phyloP scores from a whole-genome alignment of 2,329 filamentous ascomycete species.

The Scedosporium apiospermum region DNA sequence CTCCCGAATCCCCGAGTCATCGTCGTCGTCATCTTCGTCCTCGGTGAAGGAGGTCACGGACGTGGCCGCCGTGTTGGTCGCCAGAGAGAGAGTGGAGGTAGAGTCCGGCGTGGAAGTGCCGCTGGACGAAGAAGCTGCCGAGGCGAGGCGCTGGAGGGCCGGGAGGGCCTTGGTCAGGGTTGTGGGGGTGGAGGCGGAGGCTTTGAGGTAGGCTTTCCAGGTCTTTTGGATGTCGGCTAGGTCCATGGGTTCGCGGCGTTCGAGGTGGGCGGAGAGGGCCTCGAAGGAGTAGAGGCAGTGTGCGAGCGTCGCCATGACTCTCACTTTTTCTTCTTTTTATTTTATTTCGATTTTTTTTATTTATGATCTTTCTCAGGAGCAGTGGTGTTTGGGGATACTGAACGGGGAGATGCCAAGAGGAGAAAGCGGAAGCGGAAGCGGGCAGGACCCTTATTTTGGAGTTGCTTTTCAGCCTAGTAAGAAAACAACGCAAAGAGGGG shows the following conservation, averaged over 20 bases:
- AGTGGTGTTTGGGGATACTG: not conserved
- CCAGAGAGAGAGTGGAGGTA: conserved; percentile 23
- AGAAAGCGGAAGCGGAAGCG: not conserved
- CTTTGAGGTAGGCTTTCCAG: conserved; percentile 34
- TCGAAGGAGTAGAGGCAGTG: conserved; percentile 97
- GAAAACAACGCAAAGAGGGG: too few species aligned
- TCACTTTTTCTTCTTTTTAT: not conserved
- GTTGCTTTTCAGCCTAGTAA: too few species aligned
- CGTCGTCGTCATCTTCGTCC: conserved; percentile 7
- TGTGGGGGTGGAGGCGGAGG: conserved; percentile 9
- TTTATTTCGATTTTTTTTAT: not conserved
- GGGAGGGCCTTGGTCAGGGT: conserved; percentile 25
- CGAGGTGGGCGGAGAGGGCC: conserved; percentile 64
- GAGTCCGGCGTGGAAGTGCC: conserved; percentile 25
- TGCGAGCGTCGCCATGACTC: conserved; percentile 66
- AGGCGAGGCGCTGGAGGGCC: conserved; percentile 30
- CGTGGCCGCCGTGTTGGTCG: conserved; percentile 28
- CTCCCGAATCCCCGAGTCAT: conserved; percentile 39
- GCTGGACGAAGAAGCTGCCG: conserved; percentile 12
- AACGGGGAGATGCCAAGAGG: not conserved
- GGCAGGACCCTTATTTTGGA: not conserved
- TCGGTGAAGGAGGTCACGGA: conserved; percentile 84
- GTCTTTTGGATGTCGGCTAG: conserved; percentile 62
- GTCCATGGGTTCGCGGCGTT: conserved; percentile 55
- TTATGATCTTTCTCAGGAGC: not conserved